Base-by-base conservation (phyloP, 2,329 filamentous ascomycete species). In the Penicillium sp. region DNA sequence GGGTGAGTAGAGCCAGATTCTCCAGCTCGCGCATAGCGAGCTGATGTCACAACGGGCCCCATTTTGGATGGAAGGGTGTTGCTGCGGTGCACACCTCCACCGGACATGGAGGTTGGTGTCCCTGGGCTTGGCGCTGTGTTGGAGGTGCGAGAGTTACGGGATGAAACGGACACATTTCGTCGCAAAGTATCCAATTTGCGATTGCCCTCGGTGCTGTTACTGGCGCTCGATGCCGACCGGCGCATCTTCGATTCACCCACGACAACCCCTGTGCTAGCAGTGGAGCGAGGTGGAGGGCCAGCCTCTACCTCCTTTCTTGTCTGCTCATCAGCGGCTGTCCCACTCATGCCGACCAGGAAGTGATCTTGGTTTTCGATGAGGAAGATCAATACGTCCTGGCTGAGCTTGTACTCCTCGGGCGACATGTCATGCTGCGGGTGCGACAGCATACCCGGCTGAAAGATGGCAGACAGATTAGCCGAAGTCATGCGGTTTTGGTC, bases 281-380 rank as follows among this genome's bases (percentile, higher is more conserved):
- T 68, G 39, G 64, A 68, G 42, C 62, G 74, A n/a, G 57, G 48
- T 52, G 60, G 67, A 64, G 52, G 62, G 2, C 83, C 83, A 39
- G 84, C 85, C 56, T 89, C 81, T 25, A 81, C 72, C 44, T 80
- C 77, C 54, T 77, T 76, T 33, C 79, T 72, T 6, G 78, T 80
- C 44, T 79, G 81, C 59, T 93, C 86, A 59, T 95, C 89, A n/a
- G 89, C 85, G n/a, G 80, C 89, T n/a, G 89, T 95, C 30, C 92
- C 92, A 59, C 88, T 86, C 92, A 98, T 98, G 38, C 92, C 92
- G 48, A 98, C 93, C 49, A 98, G 71, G 72, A 98, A 98, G 64
- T 95, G 86, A 57, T 98, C 92, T 62, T 98, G 92, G 56, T 98
- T 95, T 60, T 96, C 89, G 50, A 98, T 98, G 52, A 98, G 70